Base-by-base conservation (phyloP, 306 rosid species). In the Acacia melanoxylon region DNA sequence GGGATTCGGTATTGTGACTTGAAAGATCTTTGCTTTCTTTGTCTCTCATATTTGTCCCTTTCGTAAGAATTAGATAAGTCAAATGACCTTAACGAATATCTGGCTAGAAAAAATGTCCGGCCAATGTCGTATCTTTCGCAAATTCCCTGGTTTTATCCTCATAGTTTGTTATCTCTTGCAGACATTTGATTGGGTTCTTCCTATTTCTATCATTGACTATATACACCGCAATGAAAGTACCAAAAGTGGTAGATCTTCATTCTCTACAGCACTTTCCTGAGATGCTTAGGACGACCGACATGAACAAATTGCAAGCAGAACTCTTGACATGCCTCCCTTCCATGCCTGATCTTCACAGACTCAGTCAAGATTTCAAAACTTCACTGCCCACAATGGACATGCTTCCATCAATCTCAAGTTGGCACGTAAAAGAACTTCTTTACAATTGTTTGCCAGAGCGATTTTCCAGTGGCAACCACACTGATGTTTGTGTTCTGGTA, bases 141-240 rank as follows among this genome's bases (percentile, higher is more conserved):
- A 69, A 14, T 70, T 69, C 73, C 62, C 49, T 74, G 22, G 69
- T 75, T 81, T 66, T 59, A 19, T 3, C 5, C 7, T 62, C 68
- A 14, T 20, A 25, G 68, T 48, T 56, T 77, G 48, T 51, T 58
- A 68, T 80, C 75, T 72, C 69, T 37, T 90, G 84, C 88, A 95
- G 99, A 92, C 99, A 95, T 90, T 90, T 95, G 90, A 91, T 95
- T 9, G 99, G 99, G 81, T 95, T 95, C 88, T 90, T 95, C 90
- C 83, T 95, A 76, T 95, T 95, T 84, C 97, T 95, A 63, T 48
- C 96, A 81, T 86, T 95, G 89, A 95, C 99, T 82, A 78, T 95
- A 87, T 95, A 90, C 91, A 95, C 99, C 72, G 97, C 94, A 62
- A 88, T 81, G 85, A 84, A 92, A 89, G 75, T 93, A 86, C 99